Base-by-base conservation (phyloP, 2,329 filamentous ascomycete species). In the Colletotrichum acutatum region DNA sequence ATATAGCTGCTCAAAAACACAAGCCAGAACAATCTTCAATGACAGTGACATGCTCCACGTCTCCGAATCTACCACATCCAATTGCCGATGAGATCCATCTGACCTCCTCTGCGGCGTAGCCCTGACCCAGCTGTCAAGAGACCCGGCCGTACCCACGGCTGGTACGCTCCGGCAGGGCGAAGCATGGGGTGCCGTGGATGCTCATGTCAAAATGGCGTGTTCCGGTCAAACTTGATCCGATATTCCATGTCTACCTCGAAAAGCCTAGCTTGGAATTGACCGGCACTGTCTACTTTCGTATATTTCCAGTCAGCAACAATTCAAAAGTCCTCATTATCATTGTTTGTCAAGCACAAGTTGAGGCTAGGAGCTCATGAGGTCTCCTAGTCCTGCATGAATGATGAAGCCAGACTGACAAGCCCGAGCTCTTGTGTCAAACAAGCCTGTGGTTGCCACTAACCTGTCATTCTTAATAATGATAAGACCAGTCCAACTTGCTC, bases 11-110 rank as follows among this genome's bases (percentile, higher is more conserved):
- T 57, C 19, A 26, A 58, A 24, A 53, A 49, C 65, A 57, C 26
- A 28, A 71, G 64, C 28, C 32, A 9, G 28, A 57, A 57, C 5
- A 28, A 11, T 14, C 14, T 28, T 12, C 22, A 30, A 24, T 19
- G 46, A 49, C 42, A 49, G 59, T 49, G 24, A 63, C n/a, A 63
- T 46, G 37, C 62, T 34, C 66, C 34, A 42, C 59, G 54, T 32
- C 54, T 65, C 22, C 28, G 7, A 46, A 59, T 68, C 58, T 61
- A 28, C 68, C 24, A 46, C 22, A 26, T 32, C 65, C 67, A 69
- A 72, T 72, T 68, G 65, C 69, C 69, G 72, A 72, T 66, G 46
- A 68, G 64, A 72, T 66, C 62, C 64, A 70, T 57, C 70, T 70
- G 46, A 70, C 60, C 60, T 24, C 32, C 12, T 60, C 69, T 54